Evolutionary conservation across 2,329 filamentous ascomycete genomes (phyloP).

Genomic region (Colletotrichum cordylinicola): DNA sequence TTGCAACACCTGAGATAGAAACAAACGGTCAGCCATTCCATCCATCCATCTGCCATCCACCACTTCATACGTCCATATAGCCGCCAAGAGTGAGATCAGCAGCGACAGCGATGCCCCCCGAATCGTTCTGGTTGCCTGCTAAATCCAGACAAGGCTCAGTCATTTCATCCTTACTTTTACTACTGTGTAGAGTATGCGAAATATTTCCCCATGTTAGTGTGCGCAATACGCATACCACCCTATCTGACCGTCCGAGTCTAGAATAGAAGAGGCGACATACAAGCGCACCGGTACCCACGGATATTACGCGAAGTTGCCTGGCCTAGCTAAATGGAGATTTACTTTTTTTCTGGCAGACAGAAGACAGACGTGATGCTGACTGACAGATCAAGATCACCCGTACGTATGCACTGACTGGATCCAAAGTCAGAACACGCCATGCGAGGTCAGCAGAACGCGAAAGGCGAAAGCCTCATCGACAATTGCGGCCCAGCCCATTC

Average conservation of each 20-base stretch:
- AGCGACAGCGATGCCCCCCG: neutral
- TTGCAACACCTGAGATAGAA: neutral
- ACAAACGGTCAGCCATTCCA: neutral
- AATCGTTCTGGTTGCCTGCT: neutral
- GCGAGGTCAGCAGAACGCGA: neutral
- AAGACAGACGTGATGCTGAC: neutral
- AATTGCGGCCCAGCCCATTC: slow-evolving; percentile 1
- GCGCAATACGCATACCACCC: neutral
- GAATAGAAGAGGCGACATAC: neutral
- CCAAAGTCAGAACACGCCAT: neutral
- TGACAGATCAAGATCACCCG: neutral
- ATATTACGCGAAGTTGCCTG: neutral
- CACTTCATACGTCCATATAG: neutral
- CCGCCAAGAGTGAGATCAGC: neutral
- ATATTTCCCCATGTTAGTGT: neutral
- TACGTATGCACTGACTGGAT: slow-evolving; percentile 14
- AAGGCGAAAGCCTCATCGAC: neutral
- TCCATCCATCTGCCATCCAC: neutral
- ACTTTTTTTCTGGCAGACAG: neutral
- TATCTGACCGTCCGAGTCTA: neutral
- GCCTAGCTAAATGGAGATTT: neutral
- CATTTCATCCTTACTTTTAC: slow-evolving; percentile 9
- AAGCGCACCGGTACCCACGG: neutral
- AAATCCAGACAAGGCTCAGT: neutral
- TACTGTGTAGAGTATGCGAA: neutral